Percentiles rank a stretch among this genome's conserved stretches.
Conservation (phyloP, 2,329 filamentous ascomycete species). For the Chalara sp. region DNA sequence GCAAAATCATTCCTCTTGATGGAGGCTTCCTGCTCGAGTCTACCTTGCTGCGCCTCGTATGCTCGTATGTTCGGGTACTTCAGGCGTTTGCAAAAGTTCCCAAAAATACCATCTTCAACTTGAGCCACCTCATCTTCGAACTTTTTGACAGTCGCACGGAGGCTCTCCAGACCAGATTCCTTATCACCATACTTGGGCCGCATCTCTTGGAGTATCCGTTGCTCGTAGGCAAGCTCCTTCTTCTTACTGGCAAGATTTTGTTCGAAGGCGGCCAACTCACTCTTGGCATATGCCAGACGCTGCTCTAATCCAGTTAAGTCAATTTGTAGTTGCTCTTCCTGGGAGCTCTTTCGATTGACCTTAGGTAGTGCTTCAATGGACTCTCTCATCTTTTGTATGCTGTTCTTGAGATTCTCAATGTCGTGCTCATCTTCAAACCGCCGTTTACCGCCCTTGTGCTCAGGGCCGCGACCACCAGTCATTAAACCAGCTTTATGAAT, state of each 20-base stretch:
- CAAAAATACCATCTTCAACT: slow-evolving; percentile 85
- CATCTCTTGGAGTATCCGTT: slow-evolving; percentile 66
- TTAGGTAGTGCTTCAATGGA: slow-evolving; percentile 78
- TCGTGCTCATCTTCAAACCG: slow-evolving; percentile 80
- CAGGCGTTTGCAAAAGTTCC: slow-evolving; percentile 75
- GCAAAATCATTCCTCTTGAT: slow-evolving; percentile 84
- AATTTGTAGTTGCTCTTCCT: slow-evolving; percentile 74
- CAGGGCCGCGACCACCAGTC: slow-evolving; percentile 83
- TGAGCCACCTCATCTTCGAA: slow-evolving; percentile 61
- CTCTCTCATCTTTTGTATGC: slow-evolving; percentile 67
- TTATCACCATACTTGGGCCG: slow-evolving; percentile 74
- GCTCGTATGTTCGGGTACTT: slow-evolving; percentile 86
- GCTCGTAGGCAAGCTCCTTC: slow-evolving; percentile 69
- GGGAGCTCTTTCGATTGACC: slow-evolving; percentile 64
- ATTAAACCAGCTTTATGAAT: slow-evolving; percentile 96
- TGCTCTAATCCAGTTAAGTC: slow-evolving; percentile 77
- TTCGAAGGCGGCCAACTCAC: slow-evolving; percentile 71
- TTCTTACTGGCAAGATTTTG: slow-evolving; percentile 81
- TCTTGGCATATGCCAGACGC: slow-evolving; percentile 61
- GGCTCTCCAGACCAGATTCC: slow-evolving; percentile 56
- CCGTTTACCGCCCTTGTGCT: slow-evolving; percentile 67
- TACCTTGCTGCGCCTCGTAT: slow-evolving; percentile 90
- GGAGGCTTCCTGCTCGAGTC: slow-evolving; percentile 80
- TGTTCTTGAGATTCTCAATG: slow-evolving; percentile 73
- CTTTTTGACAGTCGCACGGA: slow-evolving; percentile 47